Evolutionary conservation across 805 yeast genomes (phyloP).

Genomic region (Candida koratica): DNA sequence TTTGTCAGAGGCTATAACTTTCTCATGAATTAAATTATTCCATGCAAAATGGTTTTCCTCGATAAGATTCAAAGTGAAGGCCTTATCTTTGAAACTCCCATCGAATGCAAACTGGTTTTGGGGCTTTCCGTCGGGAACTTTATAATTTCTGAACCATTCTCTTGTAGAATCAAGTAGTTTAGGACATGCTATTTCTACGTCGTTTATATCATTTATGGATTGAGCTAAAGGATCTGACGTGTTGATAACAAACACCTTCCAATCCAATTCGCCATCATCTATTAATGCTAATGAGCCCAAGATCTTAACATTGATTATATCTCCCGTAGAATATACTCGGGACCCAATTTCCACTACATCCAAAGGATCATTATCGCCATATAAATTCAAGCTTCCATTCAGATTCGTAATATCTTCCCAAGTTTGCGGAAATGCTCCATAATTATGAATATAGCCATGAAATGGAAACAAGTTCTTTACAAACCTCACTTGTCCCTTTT

Average conservation of each 20-base stretch:
- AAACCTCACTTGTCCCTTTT: constrained; percentile 71
- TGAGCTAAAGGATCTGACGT: constrained; percentile 80
- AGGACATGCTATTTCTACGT: constrained; percentile 85
- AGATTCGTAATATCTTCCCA: constrained; percentile 89
- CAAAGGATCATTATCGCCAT: constrained; percentile 46
- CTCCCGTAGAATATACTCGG: constrained; percentile 60
- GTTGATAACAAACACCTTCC: constrained; percentile 90
- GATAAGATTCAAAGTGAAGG: constrained; percentile 80
- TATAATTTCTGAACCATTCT: constrained; percentile 98
- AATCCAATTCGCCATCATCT: constrained; percentile 88
- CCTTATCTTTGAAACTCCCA: constrained; percentile 84
- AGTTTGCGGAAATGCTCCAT: constrained; percentile 88
- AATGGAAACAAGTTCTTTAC: constrained; percentile 77
- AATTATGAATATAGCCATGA: constrained; percentile 82
- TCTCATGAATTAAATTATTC: constrained; percentile 68
- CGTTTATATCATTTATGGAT: constrained; percentile 84
- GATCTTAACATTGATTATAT: constrained; percentile 83
- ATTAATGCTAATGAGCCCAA: constrained; percentile 92
- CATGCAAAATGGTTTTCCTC: constrained; percentile 83
- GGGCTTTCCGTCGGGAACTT: constrained; percentile 97
- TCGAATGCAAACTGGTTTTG: constrained; percentile 95
- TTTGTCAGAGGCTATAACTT: constrained; percentile 27
- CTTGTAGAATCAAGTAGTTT: constrained; percentile 90
- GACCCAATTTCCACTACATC: constrained; percentile 86
- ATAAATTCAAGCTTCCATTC: constrained; percentile 39